These are phyloP conservation scores for Pseudogymnoascus sp. DNA, from an alignment of 2,329 filamentous ascomycete genomes.

Conservation along the genomic window DNA sequence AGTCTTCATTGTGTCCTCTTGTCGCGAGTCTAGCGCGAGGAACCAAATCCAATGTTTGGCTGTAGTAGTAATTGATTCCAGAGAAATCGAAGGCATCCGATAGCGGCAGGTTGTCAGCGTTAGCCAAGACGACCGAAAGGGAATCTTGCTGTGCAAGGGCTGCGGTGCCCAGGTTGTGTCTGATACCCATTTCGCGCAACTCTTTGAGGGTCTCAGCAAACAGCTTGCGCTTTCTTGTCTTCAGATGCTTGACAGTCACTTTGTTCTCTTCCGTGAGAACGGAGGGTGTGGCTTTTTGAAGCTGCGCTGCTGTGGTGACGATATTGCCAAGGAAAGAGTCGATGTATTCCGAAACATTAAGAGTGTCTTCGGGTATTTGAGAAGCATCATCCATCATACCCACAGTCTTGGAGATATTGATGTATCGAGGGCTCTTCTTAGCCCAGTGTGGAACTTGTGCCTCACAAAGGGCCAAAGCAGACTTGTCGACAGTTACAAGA, in stretches of 20 bases:
- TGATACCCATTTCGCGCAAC: conserved; percentile 82
- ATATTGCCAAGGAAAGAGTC: conserved; percentile 63
- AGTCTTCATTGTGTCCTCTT: conserved; percentile 72
- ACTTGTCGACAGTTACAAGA: conserved; percentile 21
- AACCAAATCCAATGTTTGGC: conserved; percentile 69
- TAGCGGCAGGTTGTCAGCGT: conserved; percentile 35
- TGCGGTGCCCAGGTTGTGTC: conserved; percentile 69
- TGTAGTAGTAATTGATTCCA: conserved; percentile 63
- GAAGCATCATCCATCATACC: conserved; percentile 65
- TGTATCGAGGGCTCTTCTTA: conserved; percentile 54
- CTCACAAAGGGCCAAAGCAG: conserved; percentile 23
- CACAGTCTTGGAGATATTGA: conserved; percentile 60
- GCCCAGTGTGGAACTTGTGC: conserved; percentile 32
- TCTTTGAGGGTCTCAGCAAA: conserved; percentile 82
- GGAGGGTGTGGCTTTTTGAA: conserved; percentile 76
- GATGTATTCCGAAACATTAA: conserved; percentile 53
- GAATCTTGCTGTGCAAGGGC: conserved; percentile 66
- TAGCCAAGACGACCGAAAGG: conserved; percentile 60
- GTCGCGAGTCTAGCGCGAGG: conserved; percentile 58
- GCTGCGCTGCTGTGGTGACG: conserved; percentile 57
- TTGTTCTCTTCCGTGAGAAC: conserved; percentile 84
- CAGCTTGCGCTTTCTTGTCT: conserved; percentile 79
- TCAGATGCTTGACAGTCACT: conserved; percentile 75
- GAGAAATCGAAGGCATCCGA: conserved; percentile 22
- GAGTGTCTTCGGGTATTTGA: conserved; percentile 40